Evolutionary conservation across 1,139 yeast genomes (phyloP), one percentile per base, ranked within the genome.

Genomic region (Yamadazyma taylorii): DNA sequence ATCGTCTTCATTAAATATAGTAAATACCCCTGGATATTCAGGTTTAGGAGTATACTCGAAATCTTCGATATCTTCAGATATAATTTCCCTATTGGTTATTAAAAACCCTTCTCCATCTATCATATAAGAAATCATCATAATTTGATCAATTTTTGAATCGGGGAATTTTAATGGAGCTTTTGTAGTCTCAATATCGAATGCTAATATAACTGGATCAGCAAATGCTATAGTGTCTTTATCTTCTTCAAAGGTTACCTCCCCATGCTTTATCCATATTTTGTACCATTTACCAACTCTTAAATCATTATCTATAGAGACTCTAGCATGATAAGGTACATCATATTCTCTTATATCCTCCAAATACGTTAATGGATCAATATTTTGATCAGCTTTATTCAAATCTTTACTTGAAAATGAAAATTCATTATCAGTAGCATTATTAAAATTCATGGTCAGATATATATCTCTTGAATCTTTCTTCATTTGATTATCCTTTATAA

Each of bases 91-190:
- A 56, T 94, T 94, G 9, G 97, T 94, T 46, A 94, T 94, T 26
- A 94, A 68, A 55, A 67, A 94, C 30, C 99, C 99, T 51, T 88
- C 95, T 5, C 98, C 98, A 56, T 94, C 98, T 43, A 94, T 89
- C 98, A 94, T 94, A 61, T 94, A 94, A 2, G 98, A 94, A 40
- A 94, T 92, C 98, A 94, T 94, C 97, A 94, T 94, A 32, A 94
- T 77, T 60, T 88, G 95, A 64, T 94, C 99, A n/a, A 85, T 72
- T 15, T 85, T 72, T 4, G 97, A 78, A 54, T 88, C 98, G 0
- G 99, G 99, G 49, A 94, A 94, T 56, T 94, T 94, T 41, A 94
- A 73, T 1, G 98, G 97, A 13, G 95, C 89, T 58, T 94, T 94
- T 4, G 97, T 89, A 1, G 99, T 94, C 69, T 94, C 99, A 39